A percentile compares a stretch with the other conserved stretches of the same genome.
Evolutionary conservation across 1,284 basidiomycete species (phyloP).

Genomic region (Cryptococcus sp.): DNA sequence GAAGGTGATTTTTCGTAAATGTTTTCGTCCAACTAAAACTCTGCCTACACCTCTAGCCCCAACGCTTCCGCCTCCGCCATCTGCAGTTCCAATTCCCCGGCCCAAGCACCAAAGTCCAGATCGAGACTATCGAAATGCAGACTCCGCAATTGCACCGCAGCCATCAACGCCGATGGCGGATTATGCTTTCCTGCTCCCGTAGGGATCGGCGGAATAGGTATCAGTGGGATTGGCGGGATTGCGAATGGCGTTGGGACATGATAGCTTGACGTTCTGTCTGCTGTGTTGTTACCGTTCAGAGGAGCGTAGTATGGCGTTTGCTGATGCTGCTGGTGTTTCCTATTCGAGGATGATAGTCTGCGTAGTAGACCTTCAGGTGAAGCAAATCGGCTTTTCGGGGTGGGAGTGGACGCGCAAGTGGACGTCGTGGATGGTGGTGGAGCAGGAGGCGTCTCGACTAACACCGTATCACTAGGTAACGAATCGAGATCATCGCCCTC

Average conservation of each 20-base stretch:
- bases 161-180: not conserved
- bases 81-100: not conserved
- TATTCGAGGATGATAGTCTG: not conserved
- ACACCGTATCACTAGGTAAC: constrained; percentile 14
- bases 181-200: not conserved
- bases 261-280: too few species aligned
- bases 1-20: too few species aligned
- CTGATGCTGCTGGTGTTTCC: not conserved
- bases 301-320: not conserved
- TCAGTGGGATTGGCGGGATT: not conserved
- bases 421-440: not conserved
- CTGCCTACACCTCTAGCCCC: too few species aligned
- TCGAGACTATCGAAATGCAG: not conserved
- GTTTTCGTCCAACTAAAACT: too few species aligned
- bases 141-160: not conserved
- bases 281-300: too few species aligned
- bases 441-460: constrained; percentile 11
- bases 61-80: too few species aligned
- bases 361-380: not conserved
- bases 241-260: not conserved
- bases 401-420: not conserved
- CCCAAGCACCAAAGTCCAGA: not conserved
- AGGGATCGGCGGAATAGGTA: not conserved
- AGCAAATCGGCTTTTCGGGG: not conserved
- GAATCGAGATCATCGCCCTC: constrained; percentile 8